Base-by-base conservation (phyloP, 305 asterid genomes). In the Fraxinus latifolia region DNA sequence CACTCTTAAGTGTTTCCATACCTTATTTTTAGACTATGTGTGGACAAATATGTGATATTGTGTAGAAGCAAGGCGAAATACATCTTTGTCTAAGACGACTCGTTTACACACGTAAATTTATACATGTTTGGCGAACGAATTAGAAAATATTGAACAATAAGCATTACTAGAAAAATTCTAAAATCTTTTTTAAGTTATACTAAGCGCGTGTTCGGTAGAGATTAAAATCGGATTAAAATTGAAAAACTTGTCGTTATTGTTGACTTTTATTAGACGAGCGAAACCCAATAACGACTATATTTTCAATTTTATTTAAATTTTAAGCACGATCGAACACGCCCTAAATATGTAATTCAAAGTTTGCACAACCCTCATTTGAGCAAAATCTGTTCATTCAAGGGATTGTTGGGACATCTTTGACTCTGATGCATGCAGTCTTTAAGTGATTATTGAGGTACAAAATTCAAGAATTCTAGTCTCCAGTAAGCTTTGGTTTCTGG, bases 361-460 rank as follows among this genome's bases (percentile, higher is more conserved):
- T 6, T 23, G n/a, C 31, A 12, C 3, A 31, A 7, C 27, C 15
- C 23, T 39, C 65, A 9, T 21, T 53, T 11, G 70, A 17, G 31
- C 70, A 60, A 60, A 17, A 19, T 17, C 14, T 5, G 70, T 60
- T 60, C 32, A 37, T 1, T n/a, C 1, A 1, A 75, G 17, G 27
- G 72, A 50, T 76, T 82, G 79, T 82, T 31, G 27, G 44, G 32
- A n/a, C 81, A 8, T 74, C 76, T 81, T 81, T 79, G 83, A 78
- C 83, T 81, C 78, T 39, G 76, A 50, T 76, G 39, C 27, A 14
- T 3, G 80, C 76, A 55, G 71, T 36, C 72, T 74, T 80, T 80
- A 83, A 85, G 81, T 80, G 85, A 84, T 84, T 82, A 82, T 77
- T 77, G 85, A 15, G 85, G 74, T 77, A 36, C 89, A 47, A 62